phyloP scores from a whole-genome alignment of 2,329 filamentous ascomycete species.

The Fusarium paranaense region DNA sequence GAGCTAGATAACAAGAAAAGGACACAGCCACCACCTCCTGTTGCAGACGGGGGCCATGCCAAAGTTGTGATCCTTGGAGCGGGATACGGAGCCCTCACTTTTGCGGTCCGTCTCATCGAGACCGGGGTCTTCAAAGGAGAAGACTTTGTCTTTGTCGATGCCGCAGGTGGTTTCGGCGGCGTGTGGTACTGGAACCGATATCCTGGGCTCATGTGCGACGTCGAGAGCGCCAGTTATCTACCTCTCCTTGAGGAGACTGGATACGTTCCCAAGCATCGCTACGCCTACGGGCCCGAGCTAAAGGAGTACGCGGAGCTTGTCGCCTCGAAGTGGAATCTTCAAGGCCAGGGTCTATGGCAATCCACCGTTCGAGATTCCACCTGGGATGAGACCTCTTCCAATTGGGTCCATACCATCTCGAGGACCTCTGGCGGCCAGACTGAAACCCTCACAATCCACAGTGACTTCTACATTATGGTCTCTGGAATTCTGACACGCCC shows the following conservation, averaged over 20 bases:
- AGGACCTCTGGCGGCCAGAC: too few species aligned
- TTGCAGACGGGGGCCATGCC: too few species aligned
- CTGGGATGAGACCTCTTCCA: conserved; percentile 58
- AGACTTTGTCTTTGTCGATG: conserved; percentile 46
- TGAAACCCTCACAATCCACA: too few species aligned
- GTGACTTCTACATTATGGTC: conserved; percentile 42
- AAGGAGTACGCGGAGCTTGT: conserved; percentile 56
- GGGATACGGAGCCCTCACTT: background rate
- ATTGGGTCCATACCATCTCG: too few species aligned
- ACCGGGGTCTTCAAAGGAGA: background rate
- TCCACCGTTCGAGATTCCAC: conserved; percentile 52
- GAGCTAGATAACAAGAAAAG: too few species aligned
- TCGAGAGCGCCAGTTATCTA: conserved; percentile 71
- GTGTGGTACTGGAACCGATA: conserved; percentile 67
- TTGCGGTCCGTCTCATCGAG: background rate
- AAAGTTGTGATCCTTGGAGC: background rate
- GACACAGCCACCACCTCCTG: too few species aligned
- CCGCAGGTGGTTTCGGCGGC: conserved; percentile 59
- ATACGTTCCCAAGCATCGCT: conserved; percentile 66
- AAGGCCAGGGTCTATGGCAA: conserved; percentile 54
- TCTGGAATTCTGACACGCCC: conserved; percentile 55
- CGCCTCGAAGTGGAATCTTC: conserved; percentile 55
- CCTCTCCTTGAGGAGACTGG: conserved; percentile 70
- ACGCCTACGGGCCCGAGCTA: conserved; percentile 57
- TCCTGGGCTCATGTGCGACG: conserved; percentile 65